Evolutionary conservation across 768 basidiomycete genomes (phyloP).

Genomic region (Mycena venus): DNA sequence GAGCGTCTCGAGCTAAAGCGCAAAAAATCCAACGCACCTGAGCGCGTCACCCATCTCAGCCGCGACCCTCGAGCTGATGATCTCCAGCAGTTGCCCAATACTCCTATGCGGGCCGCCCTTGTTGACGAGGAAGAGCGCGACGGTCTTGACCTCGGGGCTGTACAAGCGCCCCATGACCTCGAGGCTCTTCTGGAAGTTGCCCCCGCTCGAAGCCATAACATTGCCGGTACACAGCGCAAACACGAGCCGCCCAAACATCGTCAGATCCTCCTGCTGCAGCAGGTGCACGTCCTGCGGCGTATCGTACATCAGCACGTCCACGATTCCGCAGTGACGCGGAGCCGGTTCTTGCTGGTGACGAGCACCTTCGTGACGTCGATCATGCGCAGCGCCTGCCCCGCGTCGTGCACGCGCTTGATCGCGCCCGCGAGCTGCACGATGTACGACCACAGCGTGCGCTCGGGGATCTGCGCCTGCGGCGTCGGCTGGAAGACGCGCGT

Average conservation of each 20-base stretch:
- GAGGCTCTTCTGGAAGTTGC: conserved; percentile 78
- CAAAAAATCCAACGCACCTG: conserved; percentile 63
- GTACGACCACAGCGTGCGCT: conserved; percentile 92
- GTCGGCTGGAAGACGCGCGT: conserved; percentile 40
- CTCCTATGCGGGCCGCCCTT: conserved; percentile 79
- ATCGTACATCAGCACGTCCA: conserved; percentile 88
- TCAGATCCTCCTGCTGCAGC: conserved; percentile 90
- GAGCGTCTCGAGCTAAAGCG: not conserved
- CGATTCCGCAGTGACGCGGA: conserved; percentile 89
- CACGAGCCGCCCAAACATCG: conserved; percentile 88
- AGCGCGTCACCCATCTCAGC: conserved; percentile 91
- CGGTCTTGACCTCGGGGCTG: conserved; percentile 84
- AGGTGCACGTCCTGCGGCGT: conserved; percentile 68
- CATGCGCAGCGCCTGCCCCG: conserved; percentile 83
- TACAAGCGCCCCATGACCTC: conserved; percentile 83
- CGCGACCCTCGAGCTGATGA: conserved; percentile 77
- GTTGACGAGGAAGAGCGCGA: conserved; percentile 81
- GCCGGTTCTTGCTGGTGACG: conserved; percentile 92
- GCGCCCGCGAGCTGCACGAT: conserved; percentile 91
- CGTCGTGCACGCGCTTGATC: conserved; percentile 87
- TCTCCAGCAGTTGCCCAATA: conserved; percentile 85
- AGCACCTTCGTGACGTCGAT: conserved; percentile 91
- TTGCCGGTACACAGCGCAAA: conserved; percentile 84
- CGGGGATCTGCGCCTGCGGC: conserved; percentile 62
- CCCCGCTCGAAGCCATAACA: conserved; percentile 67